Base-by-base conservation (phyloP, 2,329 filamentous ascomycete genomes). In the Fusarium redolens region DNA sequence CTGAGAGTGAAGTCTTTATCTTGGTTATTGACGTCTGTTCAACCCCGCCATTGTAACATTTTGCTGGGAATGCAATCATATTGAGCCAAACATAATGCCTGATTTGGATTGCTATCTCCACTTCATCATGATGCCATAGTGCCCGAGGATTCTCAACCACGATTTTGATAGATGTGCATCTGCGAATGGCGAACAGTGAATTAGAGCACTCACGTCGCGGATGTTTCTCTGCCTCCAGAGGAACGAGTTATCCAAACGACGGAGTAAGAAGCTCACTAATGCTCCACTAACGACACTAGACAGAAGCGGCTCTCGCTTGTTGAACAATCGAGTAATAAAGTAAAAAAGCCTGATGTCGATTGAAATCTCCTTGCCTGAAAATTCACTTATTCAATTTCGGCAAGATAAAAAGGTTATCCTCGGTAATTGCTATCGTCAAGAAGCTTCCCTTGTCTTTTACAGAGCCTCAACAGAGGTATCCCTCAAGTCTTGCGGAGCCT, bases 21-120 rank as follows among this genome's bases (percentile, higher is more conserved):
- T 57, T 15, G 30, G 3, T 0, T n/a, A 11, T 43, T 55, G 50
- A 18, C 15, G 13, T 54, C 3, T n/a, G 2, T 41, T 25, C 1
- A 12, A 41, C 48, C 55, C 44, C 50, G 48, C 60, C 52, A 60
- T 62, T 37, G 28, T 33, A n/a, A 45, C 9, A 40, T 61, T 65
- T 52, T 13, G 28, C 15, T 44, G 3, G n/a, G 7, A 25, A 55
- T 55, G 6, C 5, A 40, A 17, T 11, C 12, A 35, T 15, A 20
- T 41, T 25, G 20, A 15, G n/a, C 62, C 62, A 65, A n/a, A 37
- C 48, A 43, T 14, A 43, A 9, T 3, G n/a, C 20, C 11, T 11
- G 3, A 20, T 28, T 56, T 7, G 5, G 1, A 18, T 12, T 0
- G 1, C 6, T 0, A 25, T 28, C 64, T n/a, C 64, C 64, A 59